A percentile compares a stretch with the other conserved stretches of the same genome.
Conservation (phyloP, 176 grass and related monocot genomes). For the Tillandsia fasciculata region DNA sequence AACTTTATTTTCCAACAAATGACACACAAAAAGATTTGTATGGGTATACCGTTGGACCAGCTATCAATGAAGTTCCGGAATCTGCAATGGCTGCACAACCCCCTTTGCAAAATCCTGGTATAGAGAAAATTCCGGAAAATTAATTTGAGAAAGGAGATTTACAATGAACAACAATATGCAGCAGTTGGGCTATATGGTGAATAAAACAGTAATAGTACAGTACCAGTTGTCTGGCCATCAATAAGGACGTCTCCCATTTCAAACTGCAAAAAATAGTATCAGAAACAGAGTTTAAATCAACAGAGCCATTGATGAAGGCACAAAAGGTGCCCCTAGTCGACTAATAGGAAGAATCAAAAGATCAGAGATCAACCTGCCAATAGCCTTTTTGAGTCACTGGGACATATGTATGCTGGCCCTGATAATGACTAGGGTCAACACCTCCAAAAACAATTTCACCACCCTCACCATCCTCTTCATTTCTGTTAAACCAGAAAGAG, state of each 20-base stretch:
- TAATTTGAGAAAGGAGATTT: conserved; percentile 5
- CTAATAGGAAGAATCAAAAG: neutral
- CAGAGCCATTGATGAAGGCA: neutral
- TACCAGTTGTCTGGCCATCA: conserved; percentile 55
- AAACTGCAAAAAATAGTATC: conserved; percentile 39
- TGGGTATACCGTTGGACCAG: conserved; percentile 65
- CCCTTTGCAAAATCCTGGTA: conserved; percentile 60
- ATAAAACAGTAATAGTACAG: neutral
- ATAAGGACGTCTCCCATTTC: conserved; percentile 76
- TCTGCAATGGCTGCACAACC: conserved; percentile 82
- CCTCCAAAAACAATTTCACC: conserved; percentile 96
- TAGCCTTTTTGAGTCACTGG: conserved; percentile 74
- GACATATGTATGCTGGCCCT: conserved; percentile 66
- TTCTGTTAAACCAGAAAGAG: conserved; percentile 92
- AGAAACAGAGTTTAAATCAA: neutral
- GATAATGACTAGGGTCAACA: conserved; percentile 48
- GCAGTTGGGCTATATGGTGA: neutral
- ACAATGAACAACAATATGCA: neutral
- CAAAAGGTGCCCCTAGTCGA: neutral
- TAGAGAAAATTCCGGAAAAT: neutral
- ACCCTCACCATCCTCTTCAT: conserved; percentile 56
- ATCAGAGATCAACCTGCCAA: conserved; percentile 48
- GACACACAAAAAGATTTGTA: neutral
- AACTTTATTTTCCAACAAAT: neutral
- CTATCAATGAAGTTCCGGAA: conserved; percentile 85